These are phyloP conservation scores for Nakazawaea ambrosiae DNA, from an alignment of 805 yeast species.

Conservation along the genomic window DNA sequence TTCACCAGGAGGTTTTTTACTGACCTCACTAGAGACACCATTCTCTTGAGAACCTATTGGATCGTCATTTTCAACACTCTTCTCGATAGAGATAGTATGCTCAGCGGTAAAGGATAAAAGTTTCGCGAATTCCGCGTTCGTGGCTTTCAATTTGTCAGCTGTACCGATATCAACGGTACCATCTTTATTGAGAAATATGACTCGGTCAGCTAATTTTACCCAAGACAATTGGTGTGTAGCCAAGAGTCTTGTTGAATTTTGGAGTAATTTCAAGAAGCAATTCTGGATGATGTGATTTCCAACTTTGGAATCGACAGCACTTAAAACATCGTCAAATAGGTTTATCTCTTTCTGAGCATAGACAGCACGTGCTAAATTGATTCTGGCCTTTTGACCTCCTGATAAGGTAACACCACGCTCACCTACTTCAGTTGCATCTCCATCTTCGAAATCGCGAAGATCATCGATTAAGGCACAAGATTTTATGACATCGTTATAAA, in stretches of 20 bases:
- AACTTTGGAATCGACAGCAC: conserved; percentile 84
- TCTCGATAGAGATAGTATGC: too few relatives aligned
- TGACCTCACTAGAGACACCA: too few relatives aligned
- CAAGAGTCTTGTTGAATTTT: conserved; percentile 55
- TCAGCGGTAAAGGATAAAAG: conserved; percentile 42
- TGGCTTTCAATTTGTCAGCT: conserved; percentile 38
- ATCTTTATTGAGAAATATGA: conserved; percentile 61
- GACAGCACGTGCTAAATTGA: conserved; percentile 73
- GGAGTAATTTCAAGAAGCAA: conserved; percentile 54
- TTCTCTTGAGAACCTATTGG: too few relatives aligned
- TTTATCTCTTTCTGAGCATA: conserved; percentile 65
- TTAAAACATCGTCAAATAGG: conserved; percentile 68
- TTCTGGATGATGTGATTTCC: conserved; percentile 69
- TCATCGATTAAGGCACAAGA: conserved; percentile 68
- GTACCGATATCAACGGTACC: conserved; percentile 56
- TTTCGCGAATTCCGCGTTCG: conserved; percentile 40
- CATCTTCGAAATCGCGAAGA: conserved; percentile 60
- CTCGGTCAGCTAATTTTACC: conserved; percentile 58
- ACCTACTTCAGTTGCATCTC: conserved; percentile 76
- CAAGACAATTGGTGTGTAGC: conserved; percentile 81
- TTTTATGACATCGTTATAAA: conserved; percentile 46
- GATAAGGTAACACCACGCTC: conserved; percentile 80
- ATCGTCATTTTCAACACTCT: too few relatives aligned
- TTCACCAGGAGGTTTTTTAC: too few relatives aligned
- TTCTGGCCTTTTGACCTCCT: conserved; percentile 86